Conservation (phyloP, 1,284 basidiomycete genomes). For the Trametes pubescens region DNA sequence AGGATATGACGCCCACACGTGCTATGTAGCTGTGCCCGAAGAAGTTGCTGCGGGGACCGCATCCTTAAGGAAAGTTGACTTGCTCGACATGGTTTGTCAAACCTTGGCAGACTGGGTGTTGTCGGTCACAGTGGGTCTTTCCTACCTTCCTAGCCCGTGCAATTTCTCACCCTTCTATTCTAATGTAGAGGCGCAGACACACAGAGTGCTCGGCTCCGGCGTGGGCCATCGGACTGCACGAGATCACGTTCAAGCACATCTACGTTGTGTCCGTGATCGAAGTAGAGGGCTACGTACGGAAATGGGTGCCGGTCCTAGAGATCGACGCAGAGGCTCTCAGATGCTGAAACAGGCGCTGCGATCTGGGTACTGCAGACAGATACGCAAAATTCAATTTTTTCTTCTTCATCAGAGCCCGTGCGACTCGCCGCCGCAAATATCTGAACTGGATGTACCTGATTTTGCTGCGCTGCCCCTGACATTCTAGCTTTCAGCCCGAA, state of each 20-base stretch:
- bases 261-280: constrained; percentile 22
- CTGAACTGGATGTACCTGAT: neutral
- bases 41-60: constrained; percentile 1
- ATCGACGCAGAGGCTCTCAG: constrained; percentile 20
- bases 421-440: neutral
- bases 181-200: constrained; percentile 17
- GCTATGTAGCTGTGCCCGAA: constrained; percentile 18
- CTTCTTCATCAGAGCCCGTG: neutral
- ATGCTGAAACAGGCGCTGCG: neutral
- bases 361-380: neutral
- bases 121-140: constrained; percentile 13
- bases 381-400: neutral
- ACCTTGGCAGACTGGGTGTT: constrained; percentile 26
- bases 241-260: constrained; percentile 28
- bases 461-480: neutral
- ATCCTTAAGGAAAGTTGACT: constrained; percentile 10
- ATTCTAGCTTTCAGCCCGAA: neutral
- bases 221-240: constrained; percentile 25
- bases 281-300: constrained; percentile 22
- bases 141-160: neutral
- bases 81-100: constrained; percentile 29
- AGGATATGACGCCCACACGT: constrained; percentile 25
- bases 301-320: constrained; percentile 30
- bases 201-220: constrained; percentile 20
- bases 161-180: neutral